These are phyloP conservation scores for Closterium sp. DNA, from an alignment of 139 green algal genomes.

Conservation along the genomic window DNA sequence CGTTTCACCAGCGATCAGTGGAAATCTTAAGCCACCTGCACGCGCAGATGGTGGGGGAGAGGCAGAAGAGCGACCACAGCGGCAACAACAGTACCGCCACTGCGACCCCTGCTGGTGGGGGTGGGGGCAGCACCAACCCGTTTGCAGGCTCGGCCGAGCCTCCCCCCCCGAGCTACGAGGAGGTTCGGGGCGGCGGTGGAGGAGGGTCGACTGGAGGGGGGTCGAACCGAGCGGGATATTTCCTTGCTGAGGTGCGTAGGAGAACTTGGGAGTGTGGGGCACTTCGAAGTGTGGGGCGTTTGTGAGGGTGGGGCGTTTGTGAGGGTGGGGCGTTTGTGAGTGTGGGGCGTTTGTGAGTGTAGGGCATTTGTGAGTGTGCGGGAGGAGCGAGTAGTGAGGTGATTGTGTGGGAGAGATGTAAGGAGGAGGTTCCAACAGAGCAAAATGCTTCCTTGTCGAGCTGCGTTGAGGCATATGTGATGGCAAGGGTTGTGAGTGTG, in stretches of 20 bases:
- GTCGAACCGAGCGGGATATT: neutral
- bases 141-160: neutral
- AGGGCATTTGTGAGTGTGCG: too few species aligned
- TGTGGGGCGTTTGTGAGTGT: too few species aligned
- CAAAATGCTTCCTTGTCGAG: neutral
- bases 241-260: conserved; percentile 9
- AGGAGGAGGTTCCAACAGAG: neutral
- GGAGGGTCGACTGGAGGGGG: too few species aligned
- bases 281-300: too few species aligned
- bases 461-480: neutral
- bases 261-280: too few species aligned
- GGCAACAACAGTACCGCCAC: neutral
- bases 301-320: too few species aligned
- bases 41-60: neutral
- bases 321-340: too few species aligned
- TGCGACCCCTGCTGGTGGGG: neutral
- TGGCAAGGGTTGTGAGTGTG: neutral
- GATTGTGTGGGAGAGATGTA: too few species aligned
- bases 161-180: conserved; percentile 21
- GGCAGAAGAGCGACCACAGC: neutral
- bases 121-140: neutral
- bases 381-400: too few species aligned
- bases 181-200: neutral
- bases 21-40: conserved; percentile 36
- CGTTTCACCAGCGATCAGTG: conserved; percentile 10